Conservation (phyloP, 805 yeast genomes). For the Lachancea quebecensis region DNA sequence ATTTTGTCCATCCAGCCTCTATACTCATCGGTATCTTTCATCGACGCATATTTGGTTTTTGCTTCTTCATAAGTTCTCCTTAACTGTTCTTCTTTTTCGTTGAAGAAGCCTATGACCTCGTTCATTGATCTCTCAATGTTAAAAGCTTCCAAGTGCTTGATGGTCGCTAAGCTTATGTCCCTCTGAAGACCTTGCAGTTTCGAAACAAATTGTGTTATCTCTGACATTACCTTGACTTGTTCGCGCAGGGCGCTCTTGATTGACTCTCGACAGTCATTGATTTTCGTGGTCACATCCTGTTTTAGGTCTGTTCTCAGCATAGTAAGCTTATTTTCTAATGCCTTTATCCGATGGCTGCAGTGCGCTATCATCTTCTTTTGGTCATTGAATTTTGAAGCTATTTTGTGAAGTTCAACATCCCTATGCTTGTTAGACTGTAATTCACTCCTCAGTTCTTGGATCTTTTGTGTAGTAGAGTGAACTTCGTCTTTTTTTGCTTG, state of each 20-base stretch:
- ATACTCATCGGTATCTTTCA: conserved; percentile 24
- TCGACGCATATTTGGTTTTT: conserved; percentile 23
- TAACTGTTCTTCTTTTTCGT: conserved; percentile 25
- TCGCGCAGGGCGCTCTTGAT: conserved; percentile 16
- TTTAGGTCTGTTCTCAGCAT: conserved; percentile 34
- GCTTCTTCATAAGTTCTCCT: conserved; percentile 24
- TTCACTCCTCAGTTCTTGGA: conserved; percentile 16
- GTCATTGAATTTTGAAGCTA: conserved; percentile 12
- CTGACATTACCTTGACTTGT: conserved; percentile 21
- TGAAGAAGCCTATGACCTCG: conserved; percentile 27
- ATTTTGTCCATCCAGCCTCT: conserved; percentile 26
- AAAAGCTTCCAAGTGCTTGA: conserved; percentile 34
- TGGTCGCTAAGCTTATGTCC: conserved; percentile 22
- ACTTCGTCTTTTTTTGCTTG: conserved; percentile 10
- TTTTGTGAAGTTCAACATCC: not conserved
- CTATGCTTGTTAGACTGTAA: conserved; percentile 7
- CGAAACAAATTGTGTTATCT: conserved; percentile 17
- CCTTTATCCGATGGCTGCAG: conserved; percentile 23
- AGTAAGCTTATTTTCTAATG: conserved; percentile 29
- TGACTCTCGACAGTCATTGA: conserved; percentile 29
- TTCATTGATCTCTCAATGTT: conserved; percentile 33
- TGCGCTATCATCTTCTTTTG: conserved; percentile 18
- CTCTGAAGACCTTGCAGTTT: conserved; percentile 24
- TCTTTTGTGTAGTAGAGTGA: conserved; percentile 9
- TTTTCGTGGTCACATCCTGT: conserved; percentile 38